Conservation (phyloP, 306 rosid genomes). For the Elaeagnus macrophylla region DNA sequence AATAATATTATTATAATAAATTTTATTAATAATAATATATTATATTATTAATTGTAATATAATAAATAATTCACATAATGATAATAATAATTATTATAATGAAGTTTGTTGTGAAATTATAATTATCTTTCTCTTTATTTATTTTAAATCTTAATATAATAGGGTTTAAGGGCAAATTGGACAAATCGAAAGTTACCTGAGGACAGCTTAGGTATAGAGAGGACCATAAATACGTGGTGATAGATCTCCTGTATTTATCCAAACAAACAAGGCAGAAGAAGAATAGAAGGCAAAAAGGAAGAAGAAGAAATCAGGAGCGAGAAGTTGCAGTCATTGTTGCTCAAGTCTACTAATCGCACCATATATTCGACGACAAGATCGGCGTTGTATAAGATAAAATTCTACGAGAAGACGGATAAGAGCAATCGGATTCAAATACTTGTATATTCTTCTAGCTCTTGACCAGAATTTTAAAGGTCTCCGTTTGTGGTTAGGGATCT, state of each 20-base stretch:
- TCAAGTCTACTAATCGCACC: constrained; percentile 8
- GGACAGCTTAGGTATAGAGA: constrained; percentile 10
- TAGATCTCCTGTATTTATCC: constrained; percentile 13
- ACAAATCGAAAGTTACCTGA: not conserved
- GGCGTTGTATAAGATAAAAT: not conserved
- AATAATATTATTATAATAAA: too few relatives aligned
- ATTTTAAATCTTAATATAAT: too few relatives aligned
- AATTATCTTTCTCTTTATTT: too few relatives aligned
- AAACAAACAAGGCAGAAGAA: constrained; percentile 16
- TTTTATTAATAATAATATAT: too few relatives aligned
- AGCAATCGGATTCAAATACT: constrained; percentile 1
- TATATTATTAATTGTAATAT: too few relatives aligned
- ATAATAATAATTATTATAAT: too few relatives aligned
- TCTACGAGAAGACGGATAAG: constrained; percentile 4
- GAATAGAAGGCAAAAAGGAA: not conserved
- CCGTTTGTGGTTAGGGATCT: not conserved
- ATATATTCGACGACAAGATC: constrained; percentile 17
- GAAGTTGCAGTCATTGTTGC: constrained; percentile 8
- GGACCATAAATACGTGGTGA: constrained; percentile 21
- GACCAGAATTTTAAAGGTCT: not conserved
- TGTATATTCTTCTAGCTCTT: not conserved
- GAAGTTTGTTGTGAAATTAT: too few relatives aligned
- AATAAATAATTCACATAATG: too few relatives aligned
- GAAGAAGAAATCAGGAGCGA: constrained; percentile 17
- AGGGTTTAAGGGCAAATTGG: not conserved